Percentiles rank a stretch among this genome's conserved stretches.
phyloP scores from a whole-genome alignment of 2,329 filamentous ascomycete species.

The Pseudopithomyces chartarum region DNA sequence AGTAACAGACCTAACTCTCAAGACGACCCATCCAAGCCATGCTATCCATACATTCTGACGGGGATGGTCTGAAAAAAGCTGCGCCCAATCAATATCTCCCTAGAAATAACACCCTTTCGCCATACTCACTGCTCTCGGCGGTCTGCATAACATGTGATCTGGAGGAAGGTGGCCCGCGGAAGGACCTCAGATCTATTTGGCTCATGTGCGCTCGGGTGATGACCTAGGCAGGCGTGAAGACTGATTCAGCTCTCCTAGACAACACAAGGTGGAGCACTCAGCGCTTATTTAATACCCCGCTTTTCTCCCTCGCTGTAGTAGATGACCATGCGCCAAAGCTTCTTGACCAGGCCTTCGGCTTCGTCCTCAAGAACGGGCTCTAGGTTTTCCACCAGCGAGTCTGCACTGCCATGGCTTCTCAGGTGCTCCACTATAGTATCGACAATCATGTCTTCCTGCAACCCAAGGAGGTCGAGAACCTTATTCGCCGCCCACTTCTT shows the following conservation, averaged over 20 bases:
- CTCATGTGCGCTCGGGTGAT: neutral
- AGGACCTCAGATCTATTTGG: neutral
- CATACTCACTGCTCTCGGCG: slow-evolving; percentile 7
- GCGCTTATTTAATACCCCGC: slow-evolving; percentile 65
- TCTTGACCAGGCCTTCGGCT: slow-evolving; percentile 90
- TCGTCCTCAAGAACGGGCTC: slow-evolving; percentile 92
- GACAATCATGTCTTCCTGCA: slow-evolving; percentile 94
- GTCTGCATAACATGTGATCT: neutral
- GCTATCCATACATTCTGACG: neutral
- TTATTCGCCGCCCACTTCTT: slow-evolving; percentile 97
- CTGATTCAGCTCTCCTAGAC: neutral
- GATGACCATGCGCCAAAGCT: slow-evolving; percentile 97
- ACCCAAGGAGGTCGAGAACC: slow-evolving; percentile 93
- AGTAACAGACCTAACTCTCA: slow-evolving; percentile 3
- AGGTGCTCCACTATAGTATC: slow-evolving; percentile 91
- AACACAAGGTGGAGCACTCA: slow-evolving; percentile 5
- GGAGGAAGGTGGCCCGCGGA: neutral
- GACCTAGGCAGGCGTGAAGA: slow-evolving; percentile 5
- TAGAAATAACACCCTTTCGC: neutral
- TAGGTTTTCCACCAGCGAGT: slow-evolving; percentile 81
- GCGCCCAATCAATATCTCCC: slow-evolving; percentile 5
- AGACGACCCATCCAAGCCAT: neutral
- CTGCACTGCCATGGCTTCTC: slow-evolving; percentile 73
- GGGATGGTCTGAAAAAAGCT: neutral
- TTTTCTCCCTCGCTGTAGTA: slow-evolving; percentile 97